Percentiles rank a stretch among this genome's conserved stretches.
phyloP scores from a whole-genome alignment of 83 land plant species.

The Picea abies region DNA sequence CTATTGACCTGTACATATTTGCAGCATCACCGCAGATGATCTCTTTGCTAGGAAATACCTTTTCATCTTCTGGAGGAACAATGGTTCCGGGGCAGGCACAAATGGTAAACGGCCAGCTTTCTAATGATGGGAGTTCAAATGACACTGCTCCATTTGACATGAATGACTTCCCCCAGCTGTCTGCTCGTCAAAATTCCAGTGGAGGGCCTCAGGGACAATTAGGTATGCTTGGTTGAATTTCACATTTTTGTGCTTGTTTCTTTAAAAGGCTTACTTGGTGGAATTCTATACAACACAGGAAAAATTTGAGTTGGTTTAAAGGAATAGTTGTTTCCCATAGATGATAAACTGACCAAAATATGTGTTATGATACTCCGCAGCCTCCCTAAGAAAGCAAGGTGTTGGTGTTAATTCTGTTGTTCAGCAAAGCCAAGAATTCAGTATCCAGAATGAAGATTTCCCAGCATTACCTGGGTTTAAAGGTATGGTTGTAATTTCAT shows the following conservation, averaged over 20 bases:
- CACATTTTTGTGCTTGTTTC: background rate
- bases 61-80: slow-evolving; percentile 63
- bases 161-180: slow-evolving; percentile 92
- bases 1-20: background rate
- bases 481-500: slow-evolving; percentile 48
- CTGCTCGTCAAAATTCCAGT: slow-evolving; percentile 83
- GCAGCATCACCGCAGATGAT: slow-evolving; percentile 79
- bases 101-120: slow-evolving; percentile 70
- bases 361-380: slow-evolving; percentile 39
- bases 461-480: slow-evolving; percentile 97
- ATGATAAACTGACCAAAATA: too few relatives aligned
- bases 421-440: slow-evolving; percentile 97
- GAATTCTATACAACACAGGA: too few relatives aligned
- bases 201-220: slow-evolving; percentile 89
- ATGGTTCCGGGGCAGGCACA: slow-evolving; percentile 68
- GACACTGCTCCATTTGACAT: slow-evolving; percentile 92
- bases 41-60: slow-evolving; percentile 82
- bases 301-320: too few relatives aligned
- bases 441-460: slow-evolving; percentile 98
- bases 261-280: background rate
- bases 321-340: too few relatives aligned
- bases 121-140: slow-evolving; percentile 72
- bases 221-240: slow-evolving; percentile 37
- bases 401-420: slow-evolving; percentile 86
- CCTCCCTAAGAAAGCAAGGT: slow-evolving; percentile 85